phyloP scores from a whole-genome alignment of 345 rosid genomes.

The Firmiana major region DNA sequence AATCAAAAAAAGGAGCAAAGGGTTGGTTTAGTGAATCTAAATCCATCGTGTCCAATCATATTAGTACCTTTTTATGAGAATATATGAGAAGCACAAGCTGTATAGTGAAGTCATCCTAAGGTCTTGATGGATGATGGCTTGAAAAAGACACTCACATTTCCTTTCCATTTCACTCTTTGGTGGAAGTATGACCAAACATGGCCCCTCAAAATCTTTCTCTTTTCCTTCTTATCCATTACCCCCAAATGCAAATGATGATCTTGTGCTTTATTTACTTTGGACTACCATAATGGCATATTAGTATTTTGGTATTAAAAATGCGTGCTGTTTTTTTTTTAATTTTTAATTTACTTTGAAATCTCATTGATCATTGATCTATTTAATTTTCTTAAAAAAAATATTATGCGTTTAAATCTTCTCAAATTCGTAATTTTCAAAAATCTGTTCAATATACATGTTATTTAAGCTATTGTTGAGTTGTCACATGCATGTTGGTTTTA shows the following conservation, averaged over 20 bases:
- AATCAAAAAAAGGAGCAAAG: neutral
- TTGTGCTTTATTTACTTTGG: neutral
- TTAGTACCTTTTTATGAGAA: neutral
- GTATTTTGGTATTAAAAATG: neutral
- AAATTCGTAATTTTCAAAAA: too few species aligned
- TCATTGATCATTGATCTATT: too few species aligned
- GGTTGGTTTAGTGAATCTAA: neutral
- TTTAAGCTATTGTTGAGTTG: too few species aligned
- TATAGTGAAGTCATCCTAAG: slow-evolving; percentile 8
- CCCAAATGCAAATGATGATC: neutral
- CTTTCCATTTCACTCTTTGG: neutral
- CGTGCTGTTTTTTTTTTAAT: too few species aligned
- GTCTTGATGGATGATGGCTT: neutral
- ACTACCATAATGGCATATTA: neutral
- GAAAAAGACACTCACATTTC: neutral
- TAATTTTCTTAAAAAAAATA: too few species aligned
- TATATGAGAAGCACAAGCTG: neutral
- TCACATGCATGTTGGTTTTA: neutral
- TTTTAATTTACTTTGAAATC: too few species aligned
- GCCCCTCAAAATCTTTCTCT: neutral
- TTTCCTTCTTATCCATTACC: neutral
- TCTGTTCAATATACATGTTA: too few species aligned
- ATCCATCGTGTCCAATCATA: neutral
- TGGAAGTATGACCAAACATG: slow-evolving; percentile 10
- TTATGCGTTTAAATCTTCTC: too few species aligned